Base-by-base conservation (phyloP, 2,329 filamentous ascomycete species). In the Amylocarpus encephaloides region DNA sequence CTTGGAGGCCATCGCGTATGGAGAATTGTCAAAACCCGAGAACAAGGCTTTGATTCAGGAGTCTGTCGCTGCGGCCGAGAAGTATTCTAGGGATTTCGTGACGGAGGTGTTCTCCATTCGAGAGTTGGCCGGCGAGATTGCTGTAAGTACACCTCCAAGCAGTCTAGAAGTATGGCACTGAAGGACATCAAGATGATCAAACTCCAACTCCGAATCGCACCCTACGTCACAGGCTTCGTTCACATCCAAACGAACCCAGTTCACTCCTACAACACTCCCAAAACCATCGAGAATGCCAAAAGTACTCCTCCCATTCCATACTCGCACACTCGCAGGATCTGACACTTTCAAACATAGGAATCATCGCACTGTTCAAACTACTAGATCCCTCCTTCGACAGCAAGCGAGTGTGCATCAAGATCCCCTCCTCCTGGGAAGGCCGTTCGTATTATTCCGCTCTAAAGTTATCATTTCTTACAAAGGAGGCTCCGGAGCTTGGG, bases 391-490 rank as follows among this genome's bases (percentile, higher is more conserved):
- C 56, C 1, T 71, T 78, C 46, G 70, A 77, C 48, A 55, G 64
- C 2, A 68, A 18, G 7, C 70, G 79, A 29, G 67, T 84, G 22
- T 83, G 77, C 54, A 80, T 84, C 66, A 85, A 85, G 60, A 76
- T 85, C 36, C 78, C 80, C 0, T 71, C 74, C 6, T 84, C 80
- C 0, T 84, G 78, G 74, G 79, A 83, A 59, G 82, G 82, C 1
- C 67, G n/a, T n/a, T n/a, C n/a, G n/a, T n/a, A n/a, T n/a, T n/a
- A n/a, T n/a, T n/a, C n/a, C n/a, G n/a, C n/a, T n/a, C n/a, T n/a
- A n/a, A n/a, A n/a, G n/a, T n/a, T n/a, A n/a, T n/a, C n/a, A n/a
- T n/a, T n/a, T n/a, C n/a, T n/a, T n/a, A n/a, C n/a, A n/a, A n/a
- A n/a, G n/a, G n/a, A n/a, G n/a, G n/a, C n/a, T n/a, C n/a, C n/a